These are phyloP conservation scores for Larix sibirica DNA, from an alignment of 83 land plant genomes.

Conservation along the genomic window DNA sequence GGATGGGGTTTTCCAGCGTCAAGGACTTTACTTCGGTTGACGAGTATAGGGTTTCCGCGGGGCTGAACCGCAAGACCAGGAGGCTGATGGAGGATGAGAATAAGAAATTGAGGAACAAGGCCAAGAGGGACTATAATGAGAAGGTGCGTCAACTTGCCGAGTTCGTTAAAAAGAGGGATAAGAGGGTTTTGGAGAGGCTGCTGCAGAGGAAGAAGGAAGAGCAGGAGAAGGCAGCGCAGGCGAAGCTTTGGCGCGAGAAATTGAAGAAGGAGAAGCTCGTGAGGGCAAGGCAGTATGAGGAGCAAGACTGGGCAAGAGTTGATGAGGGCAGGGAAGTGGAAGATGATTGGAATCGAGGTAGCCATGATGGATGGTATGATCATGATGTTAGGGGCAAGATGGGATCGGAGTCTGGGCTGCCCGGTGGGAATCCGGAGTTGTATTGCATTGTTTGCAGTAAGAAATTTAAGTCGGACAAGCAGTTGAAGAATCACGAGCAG, in stretches of 20 bases:
- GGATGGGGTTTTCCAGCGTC: conserved; percentile 79
- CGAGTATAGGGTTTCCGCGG: conserved; percentile 60
- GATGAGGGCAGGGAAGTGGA: conserved; percentile 38
- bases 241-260: conserved; percentile 44
- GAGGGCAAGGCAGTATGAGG: conserved; percentile 46
- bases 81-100: conserved; percentile 95
- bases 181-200: conserved; percentile 56
- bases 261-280: conserved; percentile 41
- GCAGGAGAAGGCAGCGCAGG: conserved; percentile 38
- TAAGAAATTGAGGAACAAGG: conserved; percentile 82
- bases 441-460: conserved; percentile 88
- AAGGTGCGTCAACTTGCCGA: conserved; percentile 49
- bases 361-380: conserved; percentile 20
- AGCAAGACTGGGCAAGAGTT: conserved; percentile 74
- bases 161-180: conserved; percentile 73
- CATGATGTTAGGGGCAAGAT: conserved; percentile 11
- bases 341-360: conserved; percentile 19
- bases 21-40: conserved; percentile 94
- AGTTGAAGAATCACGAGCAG: conserved; percentile 97
- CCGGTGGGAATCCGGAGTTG: conserved; percentile 39
- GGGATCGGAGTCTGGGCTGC: conserved; percentile 7
- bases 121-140: conserved; percentile 74
- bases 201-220: conserved; percentile 37
- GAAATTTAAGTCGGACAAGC: conserved; percentile 93
- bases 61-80: conserved; percentile 67